Evolutionary conservation across 2,329 filamentous ascomycete species (phyloP).

Genomic region (Cadophora gregata): DNA sequence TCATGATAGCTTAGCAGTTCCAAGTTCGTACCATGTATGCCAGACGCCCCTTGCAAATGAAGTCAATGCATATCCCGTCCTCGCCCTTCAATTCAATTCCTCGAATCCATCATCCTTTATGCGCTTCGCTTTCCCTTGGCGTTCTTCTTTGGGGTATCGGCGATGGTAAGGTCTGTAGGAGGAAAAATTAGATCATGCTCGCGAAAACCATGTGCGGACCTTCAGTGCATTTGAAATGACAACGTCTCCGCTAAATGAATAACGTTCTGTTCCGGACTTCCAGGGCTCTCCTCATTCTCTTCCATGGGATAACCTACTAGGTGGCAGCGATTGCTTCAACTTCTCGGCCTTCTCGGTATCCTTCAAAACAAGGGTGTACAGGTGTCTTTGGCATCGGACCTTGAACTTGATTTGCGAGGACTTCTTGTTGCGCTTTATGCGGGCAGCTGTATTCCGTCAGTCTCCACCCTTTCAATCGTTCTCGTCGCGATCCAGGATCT

Average conservation of each 20-base stretch:
- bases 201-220: background rate
- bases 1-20: conserved; percentile 33
- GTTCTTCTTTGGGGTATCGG: conserved; percentile 69
- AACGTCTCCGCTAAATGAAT: conserved; percentile 17
- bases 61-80: conserved; percentile 27
- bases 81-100: conserved; percentile 15
- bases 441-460: conserved; percentile 66
- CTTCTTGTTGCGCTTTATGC: conserved; percentile 96
- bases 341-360: conserved; percentile 99
- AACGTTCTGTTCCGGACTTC: background rate
- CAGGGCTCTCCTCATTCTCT: conserved; percentile 32
- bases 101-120: conserved; percentile 33
- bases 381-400: conserved; percentile 95
- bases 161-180: conserved; percentile 59
- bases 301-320: conserved; percentile 73
- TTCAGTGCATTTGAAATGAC: conserved; percentile 10
- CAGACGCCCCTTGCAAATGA: conserved; percentile 34
- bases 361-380: conserved; percentile 99
- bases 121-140: conserved; percentile 46
- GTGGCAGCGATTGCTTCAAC: conserved; percentile 98
- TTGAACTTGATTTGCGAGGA: conserved; percentile 99
- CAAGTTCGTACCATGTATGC: conserved; percentile 32
- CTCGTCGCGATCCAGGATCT: background rate
- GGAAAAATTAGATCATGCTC: background rate
- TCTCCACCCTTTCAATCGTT: conserved; percentile 14